These are phyloP conservation scores for Phytophthora idaei DNA, from an alignment of 352 stramenopile species.

Conservation along the genomic window DNA sequence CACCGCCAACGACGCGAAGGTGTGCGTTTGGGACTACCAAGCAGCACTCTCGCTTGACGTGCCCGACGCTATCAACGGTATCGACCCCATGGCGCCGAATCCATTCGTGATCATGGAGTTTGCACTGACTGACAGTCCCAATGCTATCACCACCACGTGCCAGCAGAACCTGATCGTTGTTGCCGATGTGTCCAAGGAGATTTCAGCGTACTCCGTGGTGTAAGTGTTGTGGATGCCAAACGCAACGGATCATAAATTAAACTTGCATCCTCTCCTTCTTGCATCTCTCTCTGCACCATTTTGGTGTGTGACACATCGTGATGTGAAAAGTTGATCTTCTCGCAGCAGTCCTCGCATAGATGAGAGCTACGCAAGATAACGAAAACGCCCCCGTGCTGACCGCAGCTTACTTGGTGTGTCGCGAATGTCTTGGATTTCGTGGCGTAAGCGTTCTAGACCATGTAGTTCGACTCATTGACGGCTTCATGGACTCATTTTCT, in stretches of 20 bases:
- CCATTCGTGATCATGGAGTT: constrained; percentile 59
- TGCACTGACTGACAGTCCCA: constrained; percentile 46
- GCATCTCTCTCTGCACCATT: neutral
- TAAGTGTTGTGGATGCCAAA: constrained; percentile 23
- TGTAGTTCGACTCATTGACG: constrained; percentile 1
- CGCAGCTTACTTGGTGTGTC: constrained; percentile 7
- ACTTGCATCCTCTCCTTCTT: neutral
- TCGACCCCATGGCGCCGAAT: constrained; percentile 23
- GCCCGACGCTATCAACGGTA: constrained; percentile 9
- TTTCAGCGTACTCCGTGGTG: constrained; percentile 51
- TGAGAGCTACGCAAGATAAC: too few species aligned
- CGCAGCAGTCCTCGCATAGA: too few species aligned
- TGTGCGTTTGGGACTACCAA: constrained; percentile 71
- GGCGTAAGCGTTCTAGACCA: neutral
- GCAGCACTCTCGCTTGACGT: constrained; percentile 38
- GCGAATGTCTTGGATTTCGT: constrained; percentile 1
- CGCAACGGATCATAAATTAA: constrained; percentile 4
- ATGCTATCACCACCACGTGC: constrained; percentile 58
- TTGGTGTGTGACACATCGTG: neutral
- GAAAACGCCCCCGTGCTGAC: neutral
- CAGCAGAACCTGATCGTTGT: constrained; percentile 63
- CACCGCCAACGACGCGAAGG: constrained; percentile 68
- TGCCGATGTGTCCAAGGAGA: constrained; percentile 53
- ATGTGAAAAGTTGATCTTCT: neutral
- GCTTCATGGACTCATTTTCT: constrained; percentile 6